A percentile compares a stretch with the other conserved stretches of the same genome.
Conservation (phyloP, 2,329 filamentous ascomycete species). For the Hypoxylon sp. region DNA sequence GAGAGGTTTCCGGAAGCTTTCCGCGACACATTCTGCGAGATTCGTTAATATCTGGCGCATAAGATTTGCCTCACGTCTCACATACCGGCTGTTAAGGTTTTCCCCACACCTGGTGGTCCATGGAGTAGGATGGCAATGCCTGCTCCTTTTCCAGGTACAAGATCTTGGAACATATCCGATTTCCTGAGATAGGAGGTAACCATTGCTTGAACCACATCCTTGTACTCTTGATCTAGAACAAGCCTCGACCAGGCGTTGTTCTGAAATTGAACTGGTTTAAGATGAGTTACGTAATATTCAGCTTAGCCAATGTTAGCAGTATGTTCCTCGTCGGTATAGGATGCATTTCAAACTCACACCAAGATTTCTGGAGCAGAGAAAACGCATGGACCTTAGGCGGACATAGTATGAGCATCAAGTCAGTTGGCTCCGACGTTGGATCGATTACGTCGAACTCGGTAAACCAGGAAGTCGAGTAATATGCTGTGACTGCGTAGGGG, state of each 20-base stretch:
- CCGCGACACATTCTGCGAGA: constrained; percentile 1
- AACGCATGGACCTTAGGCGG: background rate
- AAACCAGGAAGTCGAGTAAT: constrained; percentile 1
- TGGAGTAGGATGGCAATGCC: background rate
- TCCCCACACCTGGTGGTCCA: background rate
- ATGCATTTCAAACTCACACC: background rate
- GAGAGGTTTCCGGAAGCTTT: constrained; percentile 3
- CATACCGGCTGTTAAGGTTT: constrained; percentile 1
- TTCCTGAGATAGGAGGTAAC: constrained; percentile 6
- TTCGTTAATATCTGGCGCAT: background rate
- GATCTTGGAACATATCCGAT: constrained; percentile 3
- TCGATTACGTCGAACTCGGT: background rate
- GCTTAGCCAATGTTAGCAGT: background rate
- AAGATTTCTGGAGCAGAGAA: constrained; percentile 1
- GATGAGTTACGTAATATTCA: constrained; percentile 1
- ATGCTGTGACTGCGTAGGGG: background rate
- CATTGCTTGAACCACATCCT: background rate
- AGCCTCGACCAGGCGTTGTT: background rate
- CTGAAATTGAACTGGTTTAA: constrained; percentile 2
- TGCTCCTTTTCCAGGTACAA: background rate
- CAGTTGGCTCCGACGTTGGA: background rate
- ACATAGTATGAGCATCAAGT: constrained; percentile 1
- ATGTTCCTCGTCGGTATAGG: background rate
- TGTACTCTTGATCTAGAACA: background rate
- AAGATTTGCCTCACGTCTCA: background rate